These are phyloP conservation scores for Ogataea philodendri DNA, from an alignment of 805 yeast species.

Conservation along the genomic window DNA sequence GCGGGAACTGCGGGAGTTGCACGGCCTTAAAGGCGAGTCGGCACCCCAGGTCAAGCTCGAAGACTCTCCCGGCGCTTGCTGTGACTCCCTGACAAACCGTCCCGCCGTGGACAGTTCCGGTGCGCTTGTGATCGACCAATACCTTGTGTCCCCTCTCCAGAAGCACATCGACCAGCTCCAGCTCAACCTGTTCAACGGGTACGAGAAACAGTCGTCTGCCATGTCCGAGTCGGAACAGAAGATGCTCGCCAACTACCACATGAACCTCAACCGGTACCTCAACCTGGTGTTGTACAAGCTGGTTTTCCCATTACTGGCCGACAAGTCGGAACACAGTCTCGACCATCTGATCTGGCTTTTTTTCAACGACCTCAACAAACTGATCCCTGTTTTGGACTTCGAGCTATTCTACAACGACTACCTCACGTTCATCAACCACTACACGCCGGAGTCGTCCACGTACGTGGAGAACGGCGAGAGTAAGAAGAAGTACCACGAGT, in stretches of 20 bases:
- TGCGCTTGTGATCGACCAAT: slow-evolving; percentile 28
- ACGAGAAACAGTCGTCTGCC: slow-evolving; percentile 17
- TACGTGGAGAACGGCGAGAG: slow-evolving; percentile 43
- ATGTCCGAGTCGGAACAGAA: slow-evolving; percentile 19
- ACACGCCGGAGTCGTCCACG: slow-evolving; percentile 30
- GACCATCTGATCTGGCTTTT: slow-evolving; percentile 49
- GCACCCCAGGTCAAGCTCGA: too few relatives aligned
- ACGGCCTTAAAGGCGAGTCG: too few relatives aligned
- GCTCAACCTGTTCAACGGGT: slow-evolving; percentile 32
- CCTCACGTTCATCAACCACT: slow-evolving; percentile 45
- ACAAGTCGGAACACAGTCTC: slow-evolving; percentile 25
- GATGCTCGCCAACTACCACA: slow-evolving; percentile 33
- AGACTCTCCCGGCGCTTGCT: slow-evolving; percentile 1
- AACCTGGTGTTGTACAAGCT: slow-evolving; percentile 34
- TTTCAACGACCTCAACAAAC: slow-evolving; percentile 51
- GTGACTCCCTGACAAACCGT: neutral
- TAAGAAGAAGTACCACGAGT: slow-evolving; percentile 37
- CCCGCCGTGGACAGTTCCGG: slow-evolving; percentile 23
- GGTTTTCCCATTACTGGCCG: slow-evolving; percentile 32
- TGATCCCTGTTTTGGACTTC: slow-evolving; percentile 55
- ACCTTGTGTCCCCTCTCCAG: slow-evolving; percentile 28
- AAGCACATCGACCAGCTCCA: slow-evolving; percentile 22
- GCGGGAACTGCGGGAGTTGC: slow-evolving; percentile 27
- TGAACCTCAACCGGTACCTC: slow-evolving; percentile 36
- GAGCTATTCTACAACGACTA: slow-evolving; percentile 52